Base-by-base conservation (phyloP, 495 filamentous ascomycete species). In the Eremomyces bilateralis region DNA sequence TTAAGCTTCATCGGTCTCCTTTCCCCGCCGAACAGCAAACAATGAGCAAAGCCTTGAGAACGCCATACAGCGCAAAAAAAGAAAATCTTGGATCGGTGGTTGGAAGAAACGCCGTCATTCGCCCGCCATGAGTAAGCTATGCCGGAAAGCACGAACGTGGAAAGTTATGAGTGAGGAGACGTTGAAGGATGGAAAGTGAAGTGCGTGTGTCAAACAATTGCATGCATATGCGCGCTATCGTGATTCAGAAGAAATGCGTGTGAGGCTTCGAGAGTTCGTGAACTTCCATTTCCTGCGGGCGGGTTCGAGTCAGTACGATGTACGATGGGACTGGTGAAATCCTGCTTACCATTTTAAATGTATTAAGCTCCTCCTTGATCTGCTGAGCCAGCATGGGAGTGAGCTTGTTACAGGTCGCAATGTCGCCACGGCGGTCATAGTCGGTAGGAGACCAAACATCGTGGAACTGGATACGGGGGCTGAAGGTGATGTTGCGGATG, bases 331-430 rank as follows among this genome's bases (percentile, higher is more conserved):
- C 19, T 20, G 15, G 5, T n/a, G 31, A 36, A 22, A n/a, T 18
- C 24, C 3, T 8, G 19, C 75, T 40, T 53, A 93, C 88, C 88
- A 99, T 95, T 51, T 97, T 99, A 64, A 95, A 99, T 43, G 73
- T 85, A 59, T 99, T 99, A 45, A 99, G 64, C 58, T 99, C 88
- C 58, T 99, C 88, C 60, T 95, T 95, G 59, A 99, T 99, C 52
- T 99, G 88, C 52, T 99, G 88, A 21, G 88, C 88, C 42, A 97
- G 70, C 65, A 95, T 80, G 13, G 88, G 88, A 28, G 88, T 99
- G 40, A 99, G 58, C 38, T 84, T 78, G 52, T 99, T 99, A 67
- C 88, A 99, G 4, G 88, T 99, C 18, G 88, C 83, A 53, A 94
- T 79, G 10, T 99, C 88, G 31, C 88, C 90, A 24, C 90, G 73